These are phyloP conservation scores for Dothistroma pini DNA, from an alignment of 2,329 filamentous ascomycete species.

Conservation along the genomic window DNA sequence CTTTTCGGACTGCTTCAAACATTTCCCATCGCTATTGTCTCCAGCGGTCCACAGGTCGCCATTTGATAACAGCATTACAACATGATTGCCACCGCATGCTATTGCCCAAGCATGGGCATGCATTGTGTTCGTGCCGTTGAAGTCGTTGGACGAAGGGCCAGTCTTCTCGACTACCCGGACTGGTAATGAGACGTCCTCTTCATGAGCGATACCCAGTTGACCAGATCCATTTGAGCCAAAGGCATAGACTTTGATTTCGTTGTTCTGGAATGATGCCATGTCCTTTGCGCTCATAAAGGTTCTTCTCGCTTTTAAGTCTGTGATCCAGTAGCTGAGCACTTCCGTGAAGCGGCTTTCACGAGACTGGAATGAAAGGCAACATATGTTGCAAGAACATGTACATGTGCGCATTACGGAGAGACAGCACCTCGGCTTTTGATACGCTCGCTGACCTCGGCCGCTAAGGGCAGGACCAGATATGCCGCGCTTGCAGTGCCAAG, in stretches of 20 bases:
- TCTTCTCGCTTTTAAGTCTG: no score
- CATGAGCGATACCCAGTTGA: constrained; percentile 49
- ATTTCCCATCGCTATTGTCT: constrained; percentile 50
- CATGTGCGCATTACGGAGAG: neutral
- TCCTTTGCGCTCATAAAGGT: neutral
- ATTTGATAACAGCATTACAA: constrained; percentile 61
- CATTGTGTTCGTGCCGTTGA: constrained; percentile 5
- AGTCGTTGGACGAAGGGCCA: neutral
- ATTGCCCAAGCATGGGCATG: constrained; percentile 33
- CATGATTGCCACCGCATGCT: constrained; percentile 79
- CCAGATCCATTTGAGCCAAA: constrained; percentile 53
- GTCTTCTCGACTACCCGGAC: constrained; percentile 10
- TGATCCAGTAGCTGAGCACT: neutral
- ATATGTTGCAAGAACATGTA: neutral
- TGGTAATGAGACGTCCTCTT: constrained; percentile 40
- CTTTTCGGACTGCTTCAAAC: constrained; percentile 19
- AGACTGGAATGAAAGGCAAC: no score
- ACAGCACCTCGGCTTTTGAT: neutral
- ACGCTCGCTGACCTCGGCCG: neutral
- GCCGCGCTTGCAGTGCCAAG: neutral
- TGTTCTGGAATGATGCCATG: neutral
- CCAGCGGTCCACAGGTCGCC: constrained; percentile 65
- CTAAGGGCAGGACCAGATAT: neutral
- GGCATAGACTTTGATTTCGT: constrained; percentile 20
- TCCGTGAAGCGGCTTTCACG: neutral